Evolutionary conservation across 164 flowering plant genomes (phyloP), one percentile per base, ranked within the genome.

Genomic region (Tetrastigma voinierianum): DNA sequence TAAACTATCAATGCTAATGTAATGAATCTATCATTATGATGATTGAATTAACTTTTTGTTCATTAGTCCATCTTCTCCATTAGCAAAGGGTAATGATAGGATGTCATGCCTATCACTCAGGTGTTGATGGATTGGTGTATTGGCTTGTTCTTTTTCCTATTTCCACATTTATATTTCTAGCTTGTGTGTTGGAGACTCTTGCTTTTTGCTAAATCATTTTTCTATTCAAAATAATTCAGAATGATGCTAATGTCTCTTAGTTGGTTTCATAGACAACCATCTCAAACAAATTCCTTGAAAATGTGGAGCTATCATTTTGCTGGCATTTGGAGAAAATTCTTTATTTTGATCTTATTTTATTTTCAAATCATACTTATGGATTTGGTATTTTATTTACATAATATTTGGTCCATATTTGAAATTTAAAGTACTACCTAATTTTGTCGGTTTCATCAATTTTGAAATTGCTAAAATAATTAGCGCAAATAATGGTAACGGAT

Each of bases 161-260:
- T n/a, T n/a, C n/a, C n/a, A n/a, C n/a, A n/a, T n/a, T n/a, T n/a
- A n/a, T n/a, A n/a, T n/a, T n/a, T n/a, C n/a, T n/a, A n/a, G n/a
- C 46, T 63, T 72, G 67, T 48, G 73, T 51, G 73, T 68, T 76
- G 55, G 57, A 48, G 67, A 65, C 73, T 54, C 79, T 65, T n/a
- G n/a, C n/a, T n/a, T n/a, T 62, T 51, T 43, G 72, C 79, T 47
- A n/a, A 24, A 17, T 10, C 23, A 46, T 56, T 52, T 23, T 62
- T 20, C 15, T 25, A 17, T 32, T 60, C 55, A 74, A 59, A 68
- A n/a, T 52, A 49, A 72, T 18, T 47, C 23, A 18, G 32, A 47
- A 47, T 47, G 10, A 18, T 14, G 32, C 54, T 67, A 67, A 71
- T 68, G 67, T 70, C 67, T 55, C 64, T 56, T n/a, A 55, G 19